Evolutionary conservation across 2,329 filamentous ascomycete genomes (phyloP), one percentile per base, ranked within the genome.

Genomic region (Colletotrichum sp.): DNA sequence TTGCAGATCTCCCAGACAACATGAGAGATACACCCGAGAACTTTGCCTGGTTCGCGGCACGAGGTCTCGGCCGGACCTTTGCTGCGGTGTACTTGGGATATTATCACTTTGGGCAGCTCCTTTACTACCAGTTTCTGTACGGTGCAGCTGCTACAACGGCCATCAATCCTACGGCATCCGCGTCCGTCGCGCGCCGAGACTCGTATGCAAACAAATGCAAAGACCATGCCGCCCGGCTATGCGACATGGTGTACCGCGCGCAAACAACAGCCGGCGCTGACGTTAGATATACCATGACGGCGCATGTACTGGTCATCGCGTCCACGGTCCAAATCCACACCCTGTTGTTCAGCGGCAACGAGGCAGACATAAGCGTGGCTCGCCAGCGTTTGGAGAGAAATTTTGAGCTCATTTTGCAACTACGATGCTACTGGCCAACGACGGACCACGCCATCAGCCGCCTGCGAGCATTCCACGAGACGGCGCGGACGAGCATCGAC

Each of bases 291-390:
- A 83, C 81, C 7, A 85, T 88, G 81, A 85, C 88, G 2, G 87
- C 85, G 0, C 87, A 89, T 78, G 85, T 88, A 32, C 79, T 88
- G 7, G 85, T 88, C 9, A 86, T 89, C 44, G 83, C 87, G 3
- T 89, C 87, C 2, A 87, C 87, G 0, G 83, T 89, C 1, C 84
- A 88, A 70, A 83, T 89, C 15, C 87, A 89, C 71, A 88, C 82
- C 1, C 81, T 89, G 3, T 81, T 89, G 1, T 88, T 88, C 75
- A 81, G 81, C 63, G 79, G 79, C 1, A 81, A 84, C 28, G 83
- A 86, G 21, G 75, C 71, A 6, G 81, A 87, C 63, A 84, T 87
- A 18, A 68, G 76, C 1, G 76, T 80, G 4, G 85, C 87, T 1
- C 82, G 83, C 24, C 74, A 71, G 16, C 81, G 84, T 6, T 80